Percentiles rank a stretch among this genome's conserved stretches.
phyloP scores from a whole-genome alignment of 2,329 filamentous ascomycete genomes.

The Arthrobotrys entomopaga region DNA sequence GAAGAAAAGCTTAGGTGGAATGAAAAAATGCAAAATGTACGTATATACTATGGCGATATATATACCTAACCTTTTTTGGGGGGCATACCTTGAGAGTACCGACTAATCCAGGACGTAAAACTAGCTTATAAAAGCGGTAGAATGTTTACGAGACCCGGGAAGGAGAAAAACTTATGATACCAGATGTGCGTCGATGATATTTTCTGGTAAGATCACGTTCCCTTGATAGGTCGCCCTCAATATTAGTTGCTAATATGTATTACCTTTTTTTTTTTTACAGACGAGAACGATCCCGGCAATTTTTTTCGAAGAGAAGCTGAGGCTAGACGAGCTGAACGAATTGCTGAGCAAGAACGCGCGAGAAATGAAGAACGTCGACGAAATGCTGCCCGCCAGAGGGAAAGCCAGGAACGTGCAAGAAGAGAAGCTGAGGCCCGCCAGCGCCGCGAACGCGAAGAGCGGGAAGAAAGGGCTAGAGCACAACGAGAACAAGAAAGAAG shows the following conservation, averaged over 20 bases:
- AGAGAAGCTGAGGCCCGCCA: slow-evolving; percentile 25
- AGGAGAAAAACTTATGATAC: slow-evolving; percentile 29
- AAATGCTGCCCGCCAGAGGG: slow-evolving; percentile 21
- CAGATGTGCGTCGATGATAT: slow-evolving; percentile 21
- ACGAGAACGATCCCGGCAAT: slow-evolving; percentile 28
- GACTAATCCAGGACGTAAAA: neutral
- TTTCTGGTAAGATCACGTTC: slow-evolving; percentile 20
- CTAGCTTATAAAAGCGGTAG: slow-evolving; percentile 17
- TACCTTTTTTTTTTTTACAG: neutral
- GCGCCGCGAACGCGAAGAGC: slow-evolving; percentile 1
- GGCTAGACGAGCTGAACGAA: slow-evolving; percentile 5
- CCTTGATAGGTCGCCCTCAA: neutral
- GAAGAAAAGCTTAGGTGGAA: neutral
- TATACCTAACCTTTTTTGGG: no score
- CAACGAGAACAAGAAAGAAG: slow-evolving; percentile 9
- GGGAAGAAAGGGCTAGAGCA: neutral
- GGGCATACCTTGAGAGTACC: neutral
- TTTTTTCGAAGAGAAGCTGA: slow-evolving; percentile 27
- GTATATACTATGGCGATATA: neutral
- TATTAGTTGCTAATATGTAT: no score
- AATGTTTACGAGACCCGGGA: slow-evolving; percentile 10
- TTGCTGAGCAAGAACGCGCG: slow-evolving; percentile 19
- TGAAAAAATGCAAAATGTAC: slow-evolving; percentile 13
- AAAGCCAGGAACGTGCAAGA: slow-evolving; percentile 13
- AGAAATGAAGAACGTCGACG: slow-evolving; percentile 31